These are phyloP conservation scores for Spinacia oleracea DNA, from an alignment of 179 eudicot species.

Conservation along the genomic window DNA sequence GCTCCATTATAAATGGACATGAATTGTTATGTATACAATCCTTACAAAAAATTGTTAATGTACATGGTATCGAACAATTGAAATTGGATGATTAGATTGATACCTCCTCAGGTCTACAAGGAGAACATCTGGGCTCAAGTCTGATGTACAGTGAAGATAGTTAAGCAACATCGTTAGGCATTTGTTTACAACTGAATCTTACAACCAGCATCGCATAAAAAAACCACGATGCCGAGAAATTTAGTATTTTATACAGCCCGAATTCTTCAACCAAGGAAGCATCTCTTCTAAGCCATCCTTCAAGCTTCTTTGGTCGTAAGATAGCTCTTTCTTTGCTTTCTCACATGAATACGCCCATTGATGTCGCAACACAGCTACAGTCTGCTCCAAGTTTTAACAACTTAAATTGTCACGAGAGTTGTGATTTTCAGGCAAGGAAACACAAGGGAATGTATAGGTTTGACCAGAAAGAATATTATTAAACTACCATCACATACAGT, in stretches of 20 bases:
- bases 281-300: constrained; percentile 79
- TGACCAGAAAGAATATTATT: background rate
- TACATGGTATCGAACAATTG: too few relatives aligned
- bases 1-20: too few relatives aligned
- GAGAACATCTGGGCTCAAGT: too few relatives aligned
- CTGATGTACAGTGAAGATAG: too few relatives aligned
- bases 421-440: background rate
- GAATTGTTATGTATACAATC: too few relatives aligned
- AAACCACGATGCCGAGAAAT: background rate
- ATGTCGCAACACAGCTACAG: constrained; percentile 61
- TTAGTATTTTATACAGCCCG: constrained; percentile 63
- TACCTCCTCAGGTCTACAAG: too few relatives aligned
- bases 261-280: constrained; percentile 77
- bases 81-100: too few relatives aligned
- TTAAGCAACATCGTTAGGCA: too few relatives aligned
- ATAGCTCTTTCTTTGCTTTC: constrained; percentile 74
- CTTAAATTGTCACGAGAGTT: background rate
- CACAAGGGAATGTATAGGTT: background rate
- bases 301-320: constrained; percentile 78
- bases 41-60: too few relatives aligned
- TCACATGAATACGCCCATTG: constrained; percentile 90
- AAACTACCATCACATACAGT: background rate
- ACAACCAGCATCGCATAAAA: too few relatives aligned
- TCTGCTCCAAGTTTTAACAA: constrained; percentile 37
- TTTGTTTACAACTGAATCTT: too few relatives aligned